phyloP scores from a whole-genome alignment of 2,329 filamentous ascomycete species.

The Penicillium freii region DNA sequence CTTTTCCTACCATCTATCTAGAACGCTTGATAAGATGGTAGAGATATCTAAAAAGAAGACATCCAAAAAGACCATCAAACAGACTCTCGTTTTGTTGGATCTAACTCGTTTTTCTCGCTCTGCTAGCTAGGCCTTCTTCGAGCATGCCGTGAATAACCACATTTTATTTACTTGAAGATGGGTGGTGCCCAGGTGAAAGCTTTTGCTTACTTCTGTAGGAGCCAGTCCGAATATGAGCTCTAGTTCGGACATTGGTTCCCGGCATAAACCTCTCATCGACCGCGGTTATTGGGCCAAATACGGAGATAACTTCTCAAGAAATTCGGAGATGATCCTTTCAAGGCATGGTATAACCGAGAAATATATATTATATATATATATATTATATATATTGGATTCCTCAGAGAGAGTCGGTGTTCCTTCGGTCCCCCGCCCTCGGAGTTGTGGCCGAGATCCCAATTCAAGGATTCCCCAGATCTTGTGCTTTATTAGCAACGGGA shows the following conservation, averaged over 20 bases:
- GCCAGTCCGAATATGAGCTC: background rate
- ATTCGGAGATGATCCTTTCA: background rate
- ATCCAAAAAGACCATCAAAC: too few relatives aligned
- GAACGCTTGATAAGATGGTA: too few relatives aligned
- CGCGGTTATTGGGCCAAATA: background rate
- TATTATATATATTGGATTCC: background rate
- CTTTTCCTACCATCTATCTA: too few relatives aligned
- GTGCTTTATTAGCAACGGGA: constrained; percentile 7
- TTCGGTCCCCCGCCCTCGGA: constrained; percentile 18
- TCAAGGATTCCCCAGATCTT: constrained; percentile 1
- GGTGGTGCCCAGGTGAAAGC: background rate
- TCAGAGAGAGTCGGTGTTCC: background rate
- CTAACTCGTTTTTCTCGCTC: background rate
- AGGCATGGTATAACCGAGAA: background rate
- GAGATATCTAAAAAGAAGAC: too few relatives aligned
- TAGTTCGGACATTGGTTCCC: constrained; percentile 1
- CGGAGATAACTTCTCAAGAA: background rate
- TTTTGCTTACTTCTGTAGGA: background rate
- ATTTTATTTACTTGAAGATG: background rate
- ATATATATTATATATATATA: background rate
- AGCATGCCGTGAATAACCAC: background rate
- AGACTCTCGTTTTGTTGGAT: too few relatives aligned
- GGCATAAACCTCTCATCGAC: background rate
- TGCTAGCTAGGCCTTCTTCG: background rate
- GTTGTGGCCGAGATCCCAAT: constrained; percentile 16